These are phyloP conservation scores for Fonsecaea multimorphosa DNA, from an alignment of 2,329 filamentous ascomycete species.

Conservation along the genomic window DNA sequence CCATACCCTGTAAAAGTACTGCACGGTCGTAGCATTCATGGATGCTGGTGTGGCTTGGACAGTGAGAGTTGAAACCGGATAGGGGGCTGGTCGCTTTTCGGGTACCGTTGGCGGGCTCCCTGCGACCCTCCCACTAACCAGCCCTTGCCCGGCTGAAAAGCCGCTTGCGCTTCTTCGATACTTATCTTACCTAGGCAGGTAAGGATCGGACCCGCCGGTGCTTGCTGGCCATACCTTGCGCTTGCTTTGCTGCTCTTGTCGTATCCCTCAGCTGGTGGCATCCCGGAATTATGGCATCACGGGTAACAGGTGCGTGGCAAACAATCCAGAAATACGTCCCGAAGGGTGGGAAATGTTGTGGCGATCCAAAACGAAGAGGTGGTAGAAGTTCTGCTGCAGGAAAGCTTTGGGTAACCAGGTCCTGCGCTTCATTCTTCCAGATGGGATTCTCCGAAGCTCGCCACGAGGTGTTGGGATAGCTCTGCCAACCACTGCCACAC, in stretches of 20 bases:
- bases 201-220: not conserved
- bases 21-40: no score
- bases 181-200: no score
- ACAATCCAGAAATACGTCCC: not conserved
- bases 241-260: not conserved
- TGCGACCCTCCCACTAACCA: not conserved
- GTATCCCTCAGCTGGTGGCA: not conserved
- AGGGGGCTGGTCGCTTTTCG: not conserved
- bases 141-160: not conserved
- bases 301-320: not conserved
- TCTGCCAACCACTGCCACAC: not conserved
- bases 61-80: not conserved
- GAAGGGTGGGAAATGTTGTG: no score
- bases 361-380: not conserved
- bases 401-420: not conserved
- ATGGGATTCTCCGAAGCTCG: not conserved
- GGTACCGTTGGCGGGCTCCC: not conserved
- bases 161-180: not conserved
- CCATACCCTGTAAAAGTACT: no score
- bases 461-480: not conserved
- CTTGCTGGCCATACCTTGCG: not conserved
- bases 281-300: not conserved
- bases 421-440: not conserved
- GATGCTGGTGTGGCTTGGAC: no score
- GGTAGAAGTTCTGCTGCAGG: not conserved